Evolutionary conservation across 805 yeast genomes (phyloP).

Genomic region (Cyberlindnera euphorbiiphila): DNA sequence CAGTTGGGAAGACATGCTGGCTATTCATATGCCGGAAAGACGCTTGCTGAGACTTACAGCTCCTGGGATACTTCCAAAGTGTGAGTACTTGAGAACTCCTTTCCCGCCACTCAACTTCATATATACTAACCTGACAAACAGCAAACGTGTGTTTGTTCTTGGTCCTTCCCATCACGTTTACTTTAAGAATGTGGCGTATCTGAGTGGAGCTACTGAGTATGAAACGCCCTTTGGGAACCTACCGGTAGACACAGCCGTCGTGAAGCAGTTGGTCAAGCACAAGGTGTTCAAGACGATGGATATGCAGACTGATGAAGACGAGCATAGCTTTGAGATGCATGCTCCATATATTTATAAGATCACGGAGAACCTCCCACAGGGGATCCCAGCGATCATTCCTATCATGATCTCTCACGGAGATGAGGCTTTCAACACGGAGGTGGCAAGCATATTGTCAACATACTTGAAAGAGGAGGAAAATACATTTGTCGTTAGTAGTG

Average conservation of each 20-base stretch:
- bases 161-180: constrained; percentile 95
- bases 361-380: constrained; percentile 34
- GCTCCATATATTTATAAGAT: constrained; percentile 64
- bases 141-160: constrained; percentile 66
- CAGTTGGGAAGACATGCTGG: constrained; percentile 71
- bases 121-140: constrained; percentile 14
- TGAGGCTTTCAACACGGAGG: constrained; percentile 36
- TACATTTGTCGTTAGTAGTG: constrained; percentile 80
- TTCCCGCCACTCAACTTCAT: background rate
- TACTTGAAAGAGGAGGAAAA: constrained; percentile 50
- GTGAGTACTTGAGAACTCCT: constrained; percentile 20
- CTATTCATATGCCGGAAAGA: constrained; percentile 72
- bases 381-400: constrained; percentile 61
- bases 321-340: constrained; percentile 95
- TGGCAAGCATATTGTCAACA: constrained; percentile 49
- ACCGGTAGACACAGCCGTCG: constrained; percentile 54
- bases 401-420: constrained; percentile 69
- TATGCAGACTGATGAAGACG: constrained; percentile 64
- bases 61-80: constrained; percentile 58
- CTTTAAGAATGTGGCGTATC: constrained; percentile 55
- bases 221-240: constrained; percentile 83
- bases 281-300: constrained; percentile 54
- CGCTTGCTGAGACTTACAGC: constrained; percentile 73
- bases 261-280: constrained; percentile 34
- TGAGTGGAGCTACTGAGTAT: constrained; percentile 50